Base-by-base conservation (phyloP, 306 rosid genomes). In the Notholithocarpus densiflorus region DNA sequence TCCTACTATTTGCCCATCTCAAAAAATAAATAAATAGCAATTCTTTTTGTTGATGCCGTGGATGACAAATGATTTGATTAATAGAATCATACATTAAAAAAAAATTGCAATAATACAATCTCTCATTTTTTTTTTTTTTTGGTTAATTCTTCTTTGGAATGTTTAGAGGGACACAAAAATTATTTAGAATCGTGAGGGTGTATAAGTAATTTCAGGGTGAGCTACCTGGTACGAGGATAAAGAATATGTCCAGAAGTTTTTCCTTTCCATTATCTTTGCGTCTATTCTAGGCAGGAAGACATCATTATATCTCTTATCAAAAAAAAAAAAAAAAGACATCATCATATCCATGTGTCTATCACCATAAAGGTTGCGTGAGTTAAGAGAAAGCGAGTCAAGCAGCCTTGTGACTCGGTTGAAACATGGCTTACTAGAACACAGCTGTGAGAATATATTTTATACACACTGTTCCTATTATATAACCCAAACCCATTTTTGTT, bases 341-440 rank as follows among this genome's bases (percentile, higher is more conserved):
- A 6, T 37, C 45, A 12, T 26, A 4, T 4, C 31, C 66, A 59
- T 26, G 32, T 12, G 66, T 60, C 45, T 27, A 12, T 10, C 66
- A 0, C 24, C 2, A 4, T 11, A 0, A 10, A 11, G 15, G 20
- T 79, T 29, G 77, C 65, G 68, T 79, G 51, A 32, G 3, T 19
- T 20, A 21, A 9, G 77, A 15, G 82, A 73, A 61, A 72, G 68
- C 66, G 45, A 79, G 73, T 60, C 62, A 40, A 5, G 21, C 48
- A 10, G 68, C 34, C 15, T 1, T 9, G 77, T 21, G 68, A 37
- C 24, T 32, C 13, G 69, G 55, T 13, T 32, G 37, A 43, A 75
- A 75, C 18, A 56, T 75, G 1, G 71, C 70, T 68, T 68, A 68
- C 43, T 9, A 26, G 5, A 48, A 69, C 9, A 69, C 75, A 69